These are phyloP conservation scores for Nigrograna mackinnonii DNA, from an alignment of 2,329 filamentous ascomycete species.

Conservation along the genomic window DNA sequence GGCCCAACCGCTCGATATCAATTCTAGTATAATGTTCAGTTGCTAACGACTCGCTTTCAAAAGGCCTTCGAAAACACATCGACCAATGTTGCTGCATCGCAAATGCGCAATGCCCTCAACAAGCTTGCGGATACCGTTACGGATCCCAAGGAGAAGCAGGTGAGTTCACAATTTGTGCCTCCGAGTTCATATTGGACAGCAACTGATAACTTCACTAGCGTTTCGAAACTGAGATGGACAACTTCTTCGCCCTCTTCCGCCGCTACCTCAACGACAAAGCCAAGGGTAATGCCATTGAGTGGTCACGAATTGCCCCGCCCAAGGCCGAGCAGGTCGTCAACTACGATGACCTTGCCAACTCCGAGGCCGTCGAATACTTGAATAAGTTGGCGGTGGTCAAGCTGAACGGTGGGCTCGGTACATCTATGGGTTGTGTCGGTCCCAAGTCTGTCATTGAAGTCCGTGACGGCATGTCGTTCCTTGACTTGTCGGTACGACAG, in stretches of 20 bases:
- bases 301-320: conserved; percentile 94
- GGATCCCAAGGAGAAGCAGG: conserved; percentile 79
- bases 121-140: conserved; percentile 87
- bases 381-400: conserved; percentile 98
- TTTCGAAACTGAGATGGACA: conserved; percentile 99
- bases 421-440: conserved; percentile 98
- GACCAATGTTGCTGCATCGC: conserved; percentile 94
- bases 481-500: conserved; percentile 97
- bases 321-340: conserved; percentile 92
- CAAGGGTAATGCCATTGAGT: conserved; percentile 94
- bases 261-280: conserved; percentile 98
- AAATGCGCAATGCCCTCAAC: conserved; percentile 98
- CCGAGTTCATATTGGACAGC: too few species aligned
- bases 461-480: conserved; percentile 99
- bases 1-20: too few species aligned
- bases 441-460: conserved; percentile 99
- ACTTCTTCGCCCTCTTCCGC: conserved; percentile 99
- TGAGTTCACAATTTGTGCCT: conserved; percentile 42
- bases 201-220: conserved; percentile 56
- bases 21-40: too few species aligned
- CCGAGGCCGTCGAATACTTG: conserved; percentile 89
- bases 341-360: conserved; percentile 87
- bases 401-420: conserved; percentile 98
- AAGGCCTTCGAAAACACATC: conserved; percentile 99
- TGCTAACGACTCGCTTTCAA: too few species aligned